A percentile compares a stretch with the other conserved stretches of the same genome.
These are phyloP conservation scores for Pleurotus sapidus DNA, from an alignment of 768 basidiomycete genomes.

Conservation along the genomic window DNA sequence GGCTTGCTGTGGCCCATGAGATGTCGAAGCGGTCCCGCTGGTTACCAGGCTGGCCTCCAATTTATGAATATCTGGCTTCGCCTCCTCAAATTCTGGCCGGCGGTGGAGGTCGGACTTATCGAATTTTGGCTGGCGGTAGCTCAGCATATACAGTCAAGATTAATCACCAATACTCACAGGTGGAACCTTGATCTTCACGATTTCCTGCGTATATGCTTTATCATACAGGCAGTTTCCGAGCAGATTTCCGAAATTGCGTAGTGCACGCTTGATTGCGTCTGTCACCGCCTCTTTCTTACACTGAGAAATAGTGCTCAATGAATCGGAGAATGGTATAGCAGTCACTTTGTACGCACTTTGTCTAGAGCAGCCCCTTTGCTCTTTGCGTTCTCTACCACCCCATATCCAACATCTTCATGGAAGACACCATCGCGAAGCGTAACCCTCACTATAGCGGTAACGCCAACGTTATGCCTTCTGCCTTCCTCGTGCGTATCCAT, in stretches of 20 bases:
- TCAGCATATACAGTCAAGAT: neutral
- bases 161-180: conserved; percentile 52
- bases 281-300: conserved; percentile 99
- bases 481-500: conserved; percentile 73
- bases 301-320: conserved; percentile 36
- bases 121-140: conserved; percentile 53
- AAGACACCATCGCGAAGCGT: conserved; percentile 84
- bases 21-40: neutral
- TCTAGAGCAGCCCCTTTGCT: conserved; percentile 85
- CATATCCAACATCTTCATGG: conserved; percentile 96
- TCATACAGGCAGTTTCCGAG: conserved; percentile 98
- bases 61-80: conserved; percentile 25
- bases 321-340: neutral
- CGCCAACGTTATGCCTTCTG: conserved; percentile 64
- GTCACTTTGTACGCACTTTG: conserved; percentile 61
- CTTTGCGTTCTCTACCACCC: conserved; percentile 79
- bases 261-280: conserved; percentile 87
- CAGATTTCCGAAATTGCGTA: conserved; percentile 91
- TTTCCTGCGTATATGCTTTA: conserved; percentile 80
- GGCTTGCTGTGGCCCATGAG: conserved; percentile 2
- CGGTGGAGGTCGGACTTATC: conserved; percentile 67
- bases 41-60: neutral
- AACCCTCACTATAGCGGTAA: conserved; percentile 83
- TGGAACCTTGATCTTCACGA: conserved; percentile 83
- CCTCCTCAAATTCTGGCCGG: conserved; percentile 65